Evolutionary conservation across 2,329 filamentous ascomycete species (phyloP), one percentile per base, ranked within the genome.

Genomic region (Paradendryphiella salina): DNA sequence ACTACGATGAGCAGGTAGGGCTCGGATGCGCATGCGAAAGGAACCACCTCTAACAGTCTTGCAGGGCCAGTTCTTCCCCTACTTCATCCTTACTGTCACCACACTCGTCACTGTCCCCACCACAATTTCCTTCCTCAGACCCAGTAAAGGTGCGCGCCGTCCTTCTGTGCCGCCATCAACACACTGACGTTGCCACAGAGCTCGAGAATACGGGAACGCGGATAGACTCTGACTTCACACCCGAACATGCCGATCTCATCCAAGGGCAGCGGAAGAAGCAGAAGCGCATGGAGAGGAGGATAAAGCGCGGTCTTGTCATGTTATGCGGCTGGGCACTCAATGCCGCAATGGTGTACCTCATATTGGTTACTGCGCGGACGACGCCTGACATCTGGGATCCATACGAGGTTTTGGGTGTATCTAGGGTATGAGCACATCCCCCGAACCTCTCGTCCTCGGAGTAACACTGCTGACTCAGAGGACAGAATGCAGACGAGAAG

Each of bases 1-100:
- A 89, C 69, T 99, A 99, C 79, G 94, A 99, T 83, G 89, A 96
- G 73, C 85, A 94, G 84, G 87, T 88, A 72, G 59, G 75, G 51
- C 46, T 38, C 32, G 39, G 45, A 29, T 47, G 31, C 47, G 34
- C 21, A 39, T 46, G 28, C 14, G 7, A 14, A 34, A 7, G 11
- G 42, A 13, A 39, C 1, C 29, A 14, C 32, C 10, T 35, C 61
- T 66, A 60, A 70, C 54, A 44, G 23, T 10, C 5, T 2, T 13
- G 13, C 54, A 94, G 84, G 92, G 91, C 66, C 90, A 96, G 83
- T 96, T 96, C 80, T 99, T 96, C 81, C 94, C 95, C 63, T 96
- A 96, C 83, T 99, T 99, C 80, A 87, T 97, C 77, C 86, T 96
- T 72, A 96, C 92, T 35, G 82, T 97, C 68, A 85, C 88, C 57